Conservation (phyloP, 2,329 filamentous ascomycete genomes). For the Penicillium sp. region DNA sequence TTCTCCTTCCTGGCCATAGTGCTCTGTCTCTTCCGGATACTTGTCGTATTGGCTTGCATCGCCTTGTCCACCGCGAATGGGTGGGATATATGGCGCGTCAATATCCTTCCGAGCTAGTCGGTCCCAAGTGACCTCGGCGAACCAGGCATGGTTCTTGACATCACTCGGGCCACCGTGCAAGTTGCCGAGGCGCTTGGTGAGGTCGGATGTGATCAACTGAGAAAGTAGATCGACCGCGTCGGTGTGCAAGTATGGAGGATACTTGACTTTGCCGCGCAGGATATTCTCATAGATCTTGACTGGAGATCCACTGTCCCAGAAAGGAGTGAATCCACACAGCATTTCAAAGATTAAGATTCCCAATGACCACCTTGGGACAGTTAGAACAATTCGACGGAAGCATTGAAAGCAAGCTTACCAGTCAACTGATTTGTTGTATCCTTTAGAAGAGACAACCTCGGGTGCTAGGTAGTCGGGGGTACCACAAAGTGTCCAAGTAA, state of each 20-base stretch:
- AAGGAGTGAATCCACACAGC: constrained; percentile 97
- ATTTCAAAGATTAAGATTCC: constrained; percentile 99
- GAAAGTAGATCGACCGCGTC: constrained; percentile 92
- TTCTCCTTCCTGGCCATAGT: constrained; percentile 74
- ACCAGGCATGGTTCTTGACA: constrained; percentile 95
- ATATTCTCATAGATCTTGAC: constrained; percentile 99
- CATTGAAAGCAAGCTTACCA: constrained; percentile 64
- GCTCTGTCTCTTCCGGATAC: constrained; percentile 94
- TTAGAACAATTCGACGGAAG: constrained; percentile 5
- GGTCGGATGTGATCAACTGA: constrained; percentile 87
- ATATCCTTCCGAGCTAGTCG: constrained; percentile 92
- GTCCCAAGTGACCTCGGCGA: constrained; percentile 97
- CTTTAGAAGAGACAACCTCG: constrained; percentile 98
- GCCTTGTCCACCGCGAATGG: constrained; percentile 87
- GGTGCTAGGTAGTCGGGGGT: constrained; percentile 97
- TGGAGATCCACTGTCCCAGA: constrained; percentile 96
- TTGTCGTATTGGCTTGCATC: constrained; percentile 98
- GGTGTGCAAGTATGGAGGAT: constrained; percentile 90
- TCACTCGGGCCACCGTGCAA: constrained; percentile 86
- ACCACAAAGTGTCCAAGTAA: constrained; percentile 97
- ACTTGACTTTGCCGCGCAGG: constrained; percentile 91
- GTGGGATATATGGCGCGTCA: constrained; percentile 94
- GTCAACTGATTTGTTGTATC: constrained; percentile 99
- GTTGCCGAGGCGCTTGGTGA: constrained; percentile 94
- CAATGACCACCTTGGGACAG: constrained; percentile 83